Percentiles rank a stretch among this genome's conserved stretches.
Conservation (phyloP, 257 asterid genomes). For the Solanum acaule region DNA sequence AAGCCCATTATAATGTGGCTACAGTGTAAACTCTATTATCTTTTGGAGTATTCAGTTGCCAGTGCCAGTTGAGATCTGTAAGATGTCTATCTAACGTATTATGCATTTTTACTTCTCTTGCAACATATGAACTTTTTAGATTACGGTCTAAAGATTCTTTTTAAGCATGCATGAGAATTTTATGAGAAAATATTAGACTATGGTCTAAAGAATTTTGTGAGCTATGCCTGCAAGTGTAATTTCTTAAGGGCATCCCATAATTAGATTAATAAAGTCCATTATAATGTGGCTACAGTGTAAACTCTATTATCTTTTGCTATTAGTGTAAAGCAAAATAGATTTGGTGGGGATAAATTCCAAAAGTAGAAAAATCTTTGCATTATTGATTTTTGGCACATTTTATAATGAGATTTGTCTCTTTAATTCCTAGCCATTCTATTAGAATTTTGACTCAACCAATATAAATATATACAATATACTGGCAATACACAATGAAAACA, state of each 20-base stretch:
- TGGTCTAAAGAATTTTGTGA: background rate
- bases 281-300: background rate
- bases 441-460: background rate
- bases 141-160: background rate
- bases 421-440: background rate
- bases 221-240: background rate
- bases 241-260: background rate
- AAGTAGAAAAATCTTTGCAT: background rate
- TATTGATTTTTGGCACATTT: background rate
- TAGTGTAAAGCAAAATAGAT: background rate
- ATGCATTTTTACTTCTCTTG: background rate
- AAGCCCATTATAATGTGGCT: too few species aligned
- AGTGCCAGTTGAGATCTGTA: background rate
- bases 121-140: background rate
- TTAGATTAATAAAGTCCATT: background rate
- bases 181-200: background rate
- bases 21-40: too few species aligned
- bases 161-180: too few species aligned
- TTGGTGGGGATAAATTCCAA: background rate
- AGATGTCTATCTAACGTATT: background rate
- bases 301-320: background rate
- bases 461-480: background rate
- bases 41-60: too few species aligned
- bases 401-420: background rate
- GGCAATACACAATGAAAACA: background rate